A percentile compares a stretch with the other conserved stretches of the same genome.
phyloP scores from a whole-genome alignment of 306 rosid species.

The Vachellia collinsii region DNA sequence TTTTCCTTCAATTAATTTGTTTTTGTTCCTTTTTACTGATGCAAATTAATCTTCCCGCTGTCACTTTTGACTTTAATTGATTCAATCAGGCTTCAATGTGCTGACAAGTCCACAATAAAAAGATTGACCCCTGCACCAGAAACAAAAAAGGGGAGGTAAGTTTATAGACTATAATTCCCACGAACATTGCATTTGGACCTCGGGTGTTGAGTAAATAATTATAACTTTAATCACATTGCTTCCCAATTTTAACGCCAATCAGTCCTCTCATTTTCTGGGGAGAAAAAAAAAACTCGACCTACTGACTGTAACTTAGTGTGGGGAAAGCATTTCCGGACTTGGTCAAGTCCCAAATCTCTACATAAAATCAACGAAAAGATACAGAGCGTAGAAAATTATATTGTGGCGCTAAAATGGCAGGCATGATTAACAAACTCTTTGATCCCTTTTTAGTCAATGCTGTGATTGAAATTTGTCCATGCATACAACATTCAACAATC shows the following conservation, averaged over 20 bases:
- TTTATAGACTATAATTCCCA: conserved; percentile 33
- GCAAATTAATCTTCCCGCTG: conserved; percentile 39
- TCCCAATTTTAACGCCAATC: background rate
- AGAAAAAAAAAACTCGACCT: background rate
- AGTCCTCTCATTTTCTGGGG: background rate
- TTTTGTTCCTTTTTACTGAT: conserved; percentile 5
- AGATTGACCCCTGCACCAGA: conserved; percentile 35
- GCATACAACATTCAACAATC: background rate
- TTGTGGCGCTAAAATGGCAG: too few relatives aligned
- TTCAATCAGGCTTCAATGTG: background rate
- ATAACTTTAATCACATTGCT: background rate
- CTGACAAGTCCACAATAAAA: conserved; percentile 19
- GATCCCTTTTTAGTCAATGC: background rate
- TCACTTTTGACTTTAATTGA: conserved; percentile 40
- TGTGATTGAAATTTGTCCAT: background rate
- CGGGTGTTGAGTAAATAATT: background rate
- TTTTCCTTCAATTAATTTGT: background rate
- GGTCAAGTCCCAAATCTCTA: too few relatives aligned
- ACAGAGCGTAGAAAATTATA: too few relatives aligned
- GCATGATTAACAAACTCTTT: too few relatives aligned
- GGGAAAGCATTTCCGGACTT: background rate
- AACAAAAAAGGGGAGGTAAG: conserved; percentile 33
- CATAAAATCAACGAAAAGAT: too few relatives aligned
- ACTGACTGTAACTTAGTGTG: background rate
- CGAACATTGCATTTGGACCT: conserved; percentile 33